phyloP scores from a whole-genome alignment of 176 grass and related monocot genomes.

The Oryza nivara region DNA sequence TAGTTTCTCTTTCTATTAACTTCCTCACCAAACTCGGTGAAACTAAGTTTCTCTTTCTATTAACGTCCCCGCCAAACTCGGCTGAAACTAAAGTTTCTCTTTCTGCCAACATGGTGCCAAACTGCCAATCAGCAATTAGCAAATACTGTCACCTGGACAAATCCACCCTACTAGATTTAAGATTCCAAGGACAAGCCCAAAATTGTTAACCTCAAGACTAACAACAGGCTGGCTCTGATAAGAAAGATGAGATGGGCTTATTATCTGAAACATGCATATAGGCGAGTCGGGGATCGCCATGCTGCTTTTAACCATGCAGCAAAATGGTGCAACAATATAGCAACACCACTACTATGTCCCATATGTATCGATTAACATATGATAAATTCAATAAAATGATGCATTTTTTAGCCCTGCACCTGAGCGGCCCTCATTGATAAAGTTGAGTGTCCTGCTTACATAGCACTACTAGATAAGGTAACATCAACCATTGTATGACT shows the following conservation, averaged over 20 bases:
- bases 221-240: background rate
- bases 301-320: conserved; percentile 1
- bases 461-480: conserved; percentile 2
- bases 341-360: background rate
- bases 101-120: conserved; percentile 11
- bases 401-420: background rate
- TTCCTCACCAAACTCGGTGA: background rate
- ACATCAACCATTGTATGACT: background rate
- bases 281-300: background rate
- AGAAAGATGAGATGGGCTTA: background rate
- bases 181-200: background rate
- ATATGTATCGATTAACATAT: background rate
- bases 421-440: background rate
- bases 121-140: background rate
- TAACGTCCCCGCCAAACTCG: background rate
- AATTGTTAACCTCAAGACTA: background rate
- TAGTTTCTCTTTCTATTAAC: background rate
- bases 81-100: background rate
- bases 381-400: background rate
- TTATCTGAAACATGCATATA: background rate
- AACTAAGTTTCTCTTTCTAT: background rate
- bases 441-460: background rate
- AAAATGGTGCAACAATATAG: background rate
- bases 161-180: background rate
- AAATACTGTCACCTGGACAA: background rate